Evolutionary conservation across 2,329 filamentous ascomycete genomes (phyloP).

Genomic region (Xylaria sp.): DNA sequence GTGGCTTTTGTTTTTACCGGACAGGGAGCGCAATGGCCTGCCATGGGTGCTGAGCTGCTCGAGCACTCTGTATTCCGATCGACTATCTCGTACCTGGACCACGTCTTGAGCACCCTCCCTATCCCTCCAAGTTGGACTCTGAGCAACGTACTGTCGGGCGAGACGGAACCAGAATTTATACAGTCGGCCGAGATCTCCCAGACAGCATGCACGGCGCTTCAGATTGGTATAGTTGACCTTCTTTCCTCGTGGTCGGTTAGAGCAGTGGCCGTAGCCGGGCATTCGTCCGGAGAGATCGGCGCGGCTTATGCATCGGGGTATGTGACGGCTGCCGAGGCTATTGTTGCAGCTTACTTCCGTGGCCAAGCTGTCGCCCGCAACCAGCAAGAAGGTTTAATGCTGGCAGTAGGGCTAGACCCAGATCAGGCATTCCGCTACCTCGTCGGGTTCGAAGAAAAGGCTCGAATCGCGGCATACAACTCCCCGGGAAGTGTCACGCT

Average conservation of each 20-base stretch:
- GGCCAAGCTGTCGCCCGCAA: constrained; percentile 24
- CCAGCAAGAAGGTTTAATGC: constrained; percentile 28
- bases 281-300: constrained; percentile 51
- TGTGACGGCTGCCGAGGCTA: constrained; percentile 35
- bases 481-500: constrained; percentile 47
- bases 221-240: constrained; percentile 53
- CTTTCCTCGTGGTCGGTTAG: constrained; percentile 48
- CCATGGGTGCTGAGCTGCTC: constrained; percentile 43
- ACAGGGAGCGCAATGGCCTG: constrained; percentile 50
- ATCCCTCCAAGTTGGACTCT: constrained; percentile 31
- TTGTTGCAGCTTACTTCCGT: constrained; percentile 39
- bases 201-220: constrained; percentile 48
- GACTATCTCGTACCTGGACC: constrained; percentile 34
- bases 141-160: constrained; percentile 9
- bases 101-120: constrained; percentile 21
- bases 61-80: constrained; percentile 30
- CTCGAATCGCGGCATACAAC: constrained; percentile 41
- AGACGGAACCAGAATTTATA: constrained; percentile 12
- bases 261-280: constrained; percentile 54
- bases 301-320: constrained; percentile 47
- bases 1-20: constrained; percentile 41
- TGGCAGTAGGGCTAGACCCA: constrained; percentile 31
- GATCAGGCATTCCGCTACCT: not conserved
- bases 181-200: constrained; percentile 45
- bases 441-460: not conserved